Percentiles rank a stretch among this genome's conserved stretches.
Evolutionary conservation across 1,284 basidiomycete genomes (phyloP).

Genomic region (Heliocybe sulcata): DNA sequence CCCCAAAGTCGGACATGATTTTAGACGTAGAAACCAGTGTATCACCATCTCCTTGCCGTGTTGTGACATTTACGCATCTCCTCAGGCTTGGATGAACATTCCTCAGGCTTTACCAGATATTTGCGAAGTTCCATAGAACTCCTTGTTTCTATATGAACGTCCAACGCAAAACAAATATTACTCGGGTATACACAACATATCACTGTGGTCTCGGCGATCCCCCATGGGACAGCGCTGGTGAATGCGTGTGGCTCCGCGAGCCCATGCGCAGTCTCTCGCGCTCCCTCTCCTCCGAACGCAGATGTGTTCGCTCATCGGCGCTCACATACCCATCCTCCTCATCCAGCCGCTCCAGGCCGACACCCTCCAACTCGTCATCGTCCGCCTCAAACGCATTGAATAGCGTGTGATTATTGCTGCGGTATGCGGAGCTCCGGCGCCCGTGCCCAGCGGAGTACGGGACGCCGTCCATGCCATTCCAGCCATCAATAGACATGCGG

Average conservation of each 20-base stretch:
- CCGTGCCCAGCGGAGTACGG: slow-evolving; percentile 29
- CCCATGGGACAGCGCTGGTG: background rate
- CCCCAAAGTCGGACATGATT: background rate
- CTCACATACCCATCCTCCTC: slow-evolving; percentile 26
- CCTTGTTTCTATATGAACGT: background rate
- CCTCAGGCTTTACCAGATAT: no score
- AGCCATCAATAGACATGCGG: slow-evolving; percentile 64
- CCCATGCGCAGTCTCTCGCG: background rate
- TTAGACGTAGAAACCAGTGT: background rate
- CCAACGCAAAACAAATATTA: background rate
- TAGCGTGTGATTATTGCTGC: slow-evolving; percentile 49
- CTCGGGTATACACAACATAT: background rate
- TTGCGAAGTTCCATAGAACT: background rate
- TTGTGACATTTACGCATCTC: no score
- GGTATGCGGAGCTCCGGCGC: slow-evolving; percentile 47
- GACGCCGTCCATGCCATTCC: slow-evolving; percentile 41
- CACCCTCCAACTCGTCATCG: slow-evolving; percentile 11
- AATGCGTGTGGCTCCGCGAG: background rate
- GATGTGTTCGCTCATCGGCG: slow-evolving; percentile 27
- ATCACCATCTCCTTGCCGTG: no score
- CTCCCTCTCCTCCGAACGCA: slow-evolving; percentile 15
- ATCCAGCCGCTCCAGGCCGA: slow-evolving; percentile 22
- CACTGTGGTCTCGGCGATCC: background rate
- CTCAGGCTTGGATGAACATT: no score
- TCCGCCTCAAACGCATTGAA: slow-evolving; percentile 57